Evolutionary conservation across 805 yeast species (phyloP).

Genomic region (Candida nitratophila): DNA sequence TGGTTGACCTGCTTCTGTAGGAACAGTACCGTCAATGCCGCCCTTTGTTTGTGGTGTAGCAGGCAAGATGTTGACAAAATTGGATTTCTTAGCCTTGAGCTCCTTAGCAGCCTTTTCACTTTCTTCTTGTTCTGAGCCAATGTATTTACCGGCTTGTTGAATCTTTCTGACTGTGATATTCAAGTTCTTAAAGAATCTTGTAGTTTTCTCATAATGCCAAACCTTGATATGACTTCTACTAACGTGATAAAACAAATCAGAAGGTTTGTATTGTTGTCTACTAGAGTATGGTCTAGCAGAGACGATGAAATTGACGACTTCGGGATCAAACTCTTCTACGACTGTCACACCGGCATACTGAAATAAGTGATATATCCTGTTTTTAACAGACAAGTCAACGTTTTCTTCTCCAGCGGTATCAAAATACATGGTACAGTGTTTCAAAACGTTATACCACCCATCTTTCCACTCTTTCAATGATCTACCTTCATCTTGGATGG

Average conservation of each 20-base stretch:
- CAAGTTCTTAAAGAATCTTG: constrained; percentile 45
- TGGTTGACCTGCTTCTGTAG: too few relatives aligned
- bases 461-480: constrained; percentile 44
- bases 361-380: constrained; percentile 36
- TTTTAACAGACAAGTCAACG: constrained; percentile 27
- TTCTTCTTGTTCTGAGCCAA: neutral
- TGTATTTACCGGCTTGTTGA: constrained; percentile 19
- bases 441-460: constrained; percentile 44
- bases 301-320: constrained; percentile 37
- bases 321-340: constrained; percentile 37
- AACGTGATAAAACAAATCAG: constrained; percentile 43
- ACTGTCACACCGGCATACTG: constrained; percentile 42
- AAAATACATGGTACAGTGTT: constrained; percentile 39
- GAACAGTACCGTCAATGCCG: neutral
- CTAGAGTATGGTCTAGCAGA: constrained; percentile 36
- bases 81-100: neutral
- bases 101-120: neutral
- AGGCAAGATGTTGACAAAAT: constrained; percentile 12
- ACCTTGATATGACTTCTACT: constrained; percentile 41
- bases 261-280: constrained; percentile 29
- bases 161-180: constrained; percentile 33
- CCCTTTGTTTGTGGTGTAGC: constrained; percentile 5
- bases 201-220: constrained; percentile 54
- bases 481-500: constrained; percentile 31
- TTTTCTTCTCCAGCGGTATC: constrained; percentile 36